Conservation (phyloP, 169 alveolate genomes). For the Plasmodium inui region DNA sequence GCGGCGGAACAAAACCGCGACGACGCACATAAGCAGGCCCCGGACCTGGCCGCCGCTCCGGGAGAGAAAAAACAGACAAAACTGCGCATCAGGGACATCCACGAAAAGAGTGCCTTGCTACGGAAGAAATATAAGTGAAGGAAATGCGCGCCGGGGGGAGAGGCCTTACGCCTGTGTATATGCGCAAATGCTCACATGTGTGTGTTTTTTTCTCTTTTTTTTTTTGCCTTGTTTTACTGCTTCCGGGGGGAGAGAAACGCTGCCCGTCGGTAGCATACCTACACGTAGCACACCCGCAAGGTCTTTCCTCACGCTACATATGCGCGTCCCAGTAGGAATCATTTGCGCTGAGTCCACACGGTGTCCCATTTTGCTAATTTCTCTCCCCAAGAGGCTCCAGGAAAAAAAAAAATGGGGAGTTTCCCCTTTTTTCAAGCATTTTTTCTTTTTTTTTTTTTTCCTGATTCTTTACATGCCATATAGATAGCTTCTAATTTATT, state of each 20-base stretch:
- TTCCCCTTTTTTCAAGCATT: background rate
- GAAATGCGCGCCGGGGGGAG: background rate
- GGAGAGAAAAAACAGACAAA: background rate
- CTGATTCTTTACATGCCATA: background rate
- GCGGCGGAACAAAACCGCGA: background rate
- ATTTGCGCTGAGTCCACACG: background rate
- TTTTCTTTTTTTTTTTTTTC: background rate
- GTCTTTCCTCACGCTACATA: background rate
- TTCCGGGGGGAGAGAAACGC: background rate
- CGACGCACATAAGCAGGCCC: background rate
- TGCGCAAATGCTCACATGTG: background rate
- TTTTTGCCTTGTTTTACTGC: background rate
- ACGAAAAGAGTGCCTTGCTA: constrained; percentile 16
- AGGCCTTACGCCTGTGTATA: background rate
- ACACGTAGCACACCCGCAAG: background rate
- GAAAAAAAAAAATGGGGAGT: background rate
- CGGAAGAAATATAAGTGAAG: constrained; percentile 40
- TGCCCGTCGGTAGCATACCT: background rate
- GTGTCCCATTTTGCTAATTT: background rate
- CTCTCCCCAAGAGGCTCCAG: background rate
- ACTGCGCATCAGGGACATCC: constrained; percentile 16
- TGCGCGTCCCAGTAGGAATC: background rate
- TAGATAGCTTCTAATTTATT: background rate
- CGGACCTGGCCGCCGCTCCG: background rate
- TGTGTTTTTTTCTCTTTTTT: background rate